Base-by-base conservation (phyloP, 345 rosid genomes). In the Triadica sebifera region DNA sequence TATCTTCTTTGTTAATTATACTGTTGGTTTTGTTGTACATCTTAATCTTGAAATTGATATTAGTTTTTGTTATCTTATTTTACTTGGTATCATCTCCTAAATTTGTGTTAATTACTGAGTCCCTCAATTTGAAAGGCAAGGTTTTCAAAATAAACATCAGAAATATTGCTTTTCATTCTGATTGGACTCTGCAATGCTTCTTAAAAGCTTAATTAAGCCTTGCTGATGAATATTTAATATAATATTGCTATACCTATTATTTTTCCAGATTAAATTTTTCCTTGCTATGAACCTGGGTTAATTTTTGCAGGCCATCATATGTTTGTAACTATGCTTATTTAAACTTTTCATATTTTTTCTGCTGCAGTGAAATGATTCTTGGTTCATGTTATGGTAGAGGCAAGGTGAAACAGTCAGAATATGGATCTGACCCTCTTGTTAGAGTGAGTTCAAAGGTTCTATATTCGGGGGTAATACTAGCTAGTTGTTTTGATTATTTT, bases 401-500 rank as follows among this genome's bases (percentile, higher is more conserved):
- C 34, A 10, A 39, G 59, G 4, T 13, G 15, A 39, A 20, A 8
- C 11, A 3, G 13, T 12, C 46, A 55, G 65, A 58, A 12, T 22
- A 22, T 43, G 53, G 52, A 22, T 70, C 25, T 39, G 5, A 12
- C 12, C 45, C 19, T 4, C 1, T 9, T 41, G 5, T 2, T 12
- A 47, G n/a, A 20, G 46, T 56, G 57, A 60, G 34, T 10, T 62
- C 47, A 43, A 41, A 72, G 66, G 8, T 71, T 72, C 47, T 60
- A 58, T 60, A 29, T 16, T 72, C 22, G 29, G 10, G 12, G 19
- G 47, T 8, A 52, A 50, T 39, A 62, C 39, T 62, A 37, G 75
- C 24, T 24, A 46, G 67, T 6, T 29, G 24, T 37, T 60, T 61
- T 29, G 0, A 34, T 0, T 24, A 37, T 12, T 13, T 15, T 20